A percentile compares a stretch with the other conserved stretches of the same genome.
Conservation (phyloP, 1,284 basidiomycete genomes). For the Naganishia sp. region DNA sequence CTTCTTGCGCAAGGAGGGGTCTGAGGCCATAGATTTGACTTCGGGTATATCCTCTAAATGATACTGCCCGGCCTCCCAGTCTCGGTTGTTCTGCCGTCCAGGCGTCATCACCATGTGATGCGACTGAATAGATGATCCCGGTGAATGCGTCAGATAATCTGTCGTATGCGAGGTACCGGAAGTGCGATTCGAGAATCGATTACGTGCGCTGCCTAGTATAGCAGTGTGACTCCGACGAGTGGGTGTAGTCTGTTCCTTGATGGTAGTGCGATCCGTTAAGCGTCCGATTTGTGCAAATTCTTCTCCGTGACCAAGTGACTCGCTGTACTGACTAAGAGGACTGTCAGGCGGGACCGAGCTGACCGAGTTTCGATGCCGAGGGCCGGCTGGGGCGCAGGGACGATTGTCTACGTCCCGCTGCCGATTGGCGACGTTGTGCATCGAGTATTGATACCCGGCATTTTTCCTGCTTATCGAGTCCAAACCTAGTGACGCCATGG, state of each 20-base stretch:
- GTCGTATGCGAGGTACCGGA: constrained; percentile 24
- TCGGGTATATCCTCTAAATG: constrained; percentile 19
- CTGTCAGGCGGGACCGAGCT: constrained; percentile 13
- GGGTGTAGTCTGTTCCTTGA: constrained; percentile 17
- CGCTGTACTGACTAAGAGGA: constrained; percentile 20
- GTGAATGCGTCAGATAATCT: constrained; percentile 22
- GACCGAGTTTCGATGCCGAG: constrained; percentile 14
- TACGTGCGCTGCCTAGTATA: constrained; percentile 15
- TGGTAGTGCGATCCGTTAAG: constrained; percentile 2
- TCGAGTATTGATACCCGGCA: constrained; percentile 1
- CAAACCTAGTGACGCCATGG: constrained; percentile 8
- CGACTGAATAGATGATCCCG: constrained; percentile 9
- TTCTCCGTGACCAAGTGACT: constrained; percentile 16
- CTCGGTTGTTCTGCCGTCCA: constrained; percentile 5
- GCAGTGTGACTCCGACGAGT: constrained; percentile 22
- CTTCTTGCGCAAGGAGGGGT: constrained; percentile 20
- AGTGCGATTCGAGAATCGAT: constrained; percentile 23
- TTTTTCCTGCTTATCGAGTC: constrained; percentile 19
- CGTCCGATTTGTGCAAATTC: neutral
- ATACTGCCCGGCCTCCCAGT: constrained; percentile 8
- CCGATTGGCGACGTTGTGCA: neutral
- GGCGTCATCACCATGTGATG: constrained; percentile 20
- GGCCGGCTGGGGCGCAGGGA: constrained; percentile 4
- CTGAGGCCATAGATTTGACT: constrained; percentile 26
- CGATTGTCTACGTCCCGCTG: neutral